phyloP scores from a whole-genome alignment of 2,329 filamentous ascomycete genomes.

The Fusarium buharicum region DNA sequence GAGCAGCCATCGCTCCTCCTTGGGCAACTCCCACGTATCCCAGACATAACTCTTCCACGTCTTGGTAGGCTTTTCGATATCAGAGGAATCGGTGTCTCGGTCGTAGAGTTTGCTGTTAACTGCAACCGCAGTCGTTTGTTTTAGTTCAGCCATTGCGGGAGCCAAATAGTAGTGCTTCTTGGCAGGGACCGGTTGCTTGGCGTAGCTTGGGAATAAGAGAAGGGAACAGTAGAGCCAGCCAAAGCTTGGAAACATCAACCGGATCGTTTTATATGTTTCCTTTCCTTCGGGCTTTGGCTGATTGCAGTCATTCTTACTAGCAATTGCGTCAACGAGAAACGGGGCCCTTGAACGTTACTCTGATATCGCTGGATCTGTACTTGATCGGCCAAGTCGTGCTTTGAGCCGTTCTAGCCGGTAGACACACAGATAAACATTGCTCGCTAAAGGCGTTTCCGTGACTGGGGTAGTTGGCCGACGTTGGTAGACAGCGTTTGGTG shows the following conservation, averaged over 20 bases:
- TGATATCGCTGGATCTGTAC: too few relatives aligned
- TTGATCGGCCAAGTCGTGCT: too few relatives aligned
- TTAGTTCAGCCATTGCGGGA: slow-evolving; percentile 10
- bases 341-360: background rate
- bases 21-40: slow-evolving; percentile 51
- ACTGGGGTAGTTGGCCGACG: slow-evolving; percentile 4
- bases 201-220: background rate
- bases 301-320: slow-evolving; percentile 32
- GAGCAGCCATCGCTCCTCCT: slow-evolving; percentile 48
- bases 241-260: background rate
- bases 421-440: background rate
- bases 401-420: background rate
- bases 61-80: slow-evolving; percentile 6
- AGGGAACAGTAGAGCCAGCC: too few relatives aligned
- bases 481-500: slow-evolving; percentile 5
- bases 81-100: slow-evolving; percentile 4
- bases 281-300: background rate
- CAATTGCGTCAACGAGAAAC: slow-evolving; percentile 33
- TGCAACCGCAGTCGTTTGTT: background rate
- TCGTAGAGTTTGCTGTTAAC: background rate
- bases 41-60: slow-evolving; percentile 53
- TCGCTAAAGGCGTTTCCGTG: background rate
- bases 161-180: background rate
- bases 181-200: slow-evolving; percentile 1
- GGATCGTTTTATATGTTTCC: background rate